Base-by-base conservation (phyloP, 345 rosid genomes). In the Hypericum perforatum region DNA sequence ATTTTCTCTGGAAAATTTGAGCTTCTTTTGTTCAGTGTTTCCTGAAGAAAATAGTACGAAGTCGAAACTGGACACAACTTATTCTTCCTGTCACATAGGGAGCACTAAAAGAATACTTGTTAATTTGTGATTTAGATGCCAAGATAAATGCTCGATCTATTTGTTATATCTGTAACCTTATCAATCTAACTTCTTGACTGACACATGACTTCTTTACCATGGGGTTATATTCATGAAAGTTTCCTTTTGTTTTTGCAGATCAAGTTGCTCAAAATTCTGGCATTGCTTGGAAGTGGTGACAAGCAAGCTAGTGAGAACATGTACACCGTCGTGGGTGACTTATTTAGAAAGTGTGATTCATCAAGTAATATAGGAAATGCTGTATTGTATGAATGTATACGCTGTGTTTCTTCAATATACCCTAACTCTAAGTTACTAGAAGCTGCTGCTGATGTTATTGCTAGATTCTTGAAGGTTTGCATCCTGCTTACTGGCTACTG, bases 351-450 rank as follows among this genome's bases (percentile, higher is more conserved):
- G 82, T 80, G 89, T 49, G 98, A 92, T 70, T 71, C 95, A 7
- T 63, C 80, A 46, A 85, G 80, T 55, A 92, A 92, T 73, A 88
- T 92, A 60, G 97, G 98, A 73, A 92, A 92, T 71, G 97, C 98
- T 46, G 65, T 92, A 55, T 67, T 88, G 39, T 89, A 88, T 60
- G 86, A 88, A 78, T 83, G 91, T 68, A 80, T 92, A 68, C 82
- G 95, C 47, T 88, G 97, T 75, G 91, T 92, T 49, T 82, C 95
- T 60, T 83, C 86, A 46, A 82, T 92, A 62, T 68, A 82, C 79
- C 85, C 91, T 43, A 88, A 74, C 72, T 76, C 83, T 8, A 84
- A 92, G 81, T 66, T 92, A 56, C 66, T 88, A 64, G 97, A 88
- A 70, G 76, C 91, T 68, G 95, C 97, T 15, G 95, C 97, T 12